Conservation (phyloP, 2,329 filamentous ascomycete genomes). For the Thelonectria blattea region DNA sequence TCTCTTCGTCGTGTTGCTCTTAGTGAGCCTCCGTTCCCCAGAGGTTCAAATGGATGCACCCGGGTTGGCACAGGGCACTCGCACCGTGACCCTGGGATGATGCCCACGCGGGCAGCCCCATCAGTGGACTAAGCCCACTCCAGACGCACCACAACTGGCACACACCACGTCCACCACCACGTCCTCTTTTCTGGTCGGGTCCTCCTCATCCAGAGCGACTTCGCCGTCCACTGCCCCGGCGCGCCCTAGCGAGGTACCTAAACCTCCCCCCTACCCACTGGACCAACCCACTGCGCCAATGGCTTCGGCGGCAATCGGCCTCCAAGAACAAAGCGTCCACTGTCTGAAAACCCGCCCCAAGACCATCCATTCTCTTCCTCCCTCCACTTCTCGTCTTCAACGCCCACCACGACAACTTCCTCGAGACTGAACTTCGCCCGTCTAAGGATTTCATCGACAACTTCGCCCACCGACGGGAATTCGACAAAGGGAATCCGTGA, state of each 20-base stretch:
- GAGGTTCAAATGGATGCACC: neutral
- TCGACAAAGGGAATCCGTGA: slow-evolving; percentile 5
- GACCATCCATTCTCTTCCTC: slow-evolving; percentile 23
- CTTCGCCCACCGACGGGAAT: slow-evolving; percentile 11
- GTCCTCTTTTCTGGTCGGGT: no score
- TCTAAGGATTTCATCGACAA: slow-evolving; percentile 11
- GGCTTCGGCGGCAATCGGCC: slow-evolving; percentile 40
- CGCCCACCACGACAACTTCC: slow-evolving; percentile 24
- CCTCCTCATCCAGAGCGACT: neutral
- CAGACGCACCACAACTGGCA: slow-evolving; percentile 21
- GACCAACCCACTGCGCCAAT: slow-evolving; percentile 24
- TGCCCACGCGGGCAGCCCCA: slow-evolving; percentile 11
- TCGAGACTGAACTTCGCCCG: slow-evolving; percentile 2
- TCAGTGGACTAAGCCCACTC: slow-evolving; percentile 11
- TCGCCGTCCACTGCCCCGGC: slow-evolving; percentile 7
- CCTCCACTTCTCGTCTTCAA: slow-evolving; percentile 35
- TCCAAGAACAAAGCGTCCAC: slow-evolving; percentile 34
- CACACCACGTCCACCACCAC: no score
- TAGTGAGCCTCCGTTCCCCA: no score
- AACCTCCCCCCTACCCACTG: slow-evolving; percentile 31
- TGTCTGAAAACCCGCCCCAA: slow-evolving; percentile 35
- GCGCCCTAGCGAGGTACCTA: slow-evolving; percentile 2
- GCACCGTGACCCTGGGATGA: slow-evolving; percentile 11
- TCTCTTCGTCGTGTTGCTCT: no score
- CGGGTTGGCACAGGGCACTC: slow-evolving; percentile 12